Base-by-base conservation (phyloP, 2,329 filamentous ascomycete species). In the Aspergillus terreus region DNA sequence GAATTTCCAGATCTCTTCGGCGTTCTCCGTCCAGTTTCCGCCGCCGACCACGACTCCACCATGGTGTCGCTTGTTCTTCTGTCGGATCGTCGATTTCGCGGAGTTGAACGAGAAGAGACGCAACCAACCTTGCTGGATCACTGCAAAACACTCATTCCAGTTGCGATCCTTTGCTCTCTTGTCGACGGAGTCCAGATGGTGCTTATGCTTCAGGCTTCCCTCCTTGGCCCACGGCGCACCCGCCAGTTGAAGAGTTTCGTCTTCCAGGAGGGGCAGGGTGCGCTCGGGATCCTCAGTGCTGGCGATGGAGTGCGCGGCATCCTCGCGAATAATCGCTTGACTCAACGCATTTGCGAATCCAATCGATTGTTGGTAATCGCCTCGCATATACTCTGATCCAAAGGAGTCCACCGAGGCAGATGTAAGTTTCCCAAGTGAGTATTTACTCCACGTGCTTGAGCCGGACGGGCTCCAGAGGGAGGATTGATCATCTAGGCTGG, bases 201-300 rank as follows among this genome's bases (percentile, higher is more conserved):
- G 92, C 72, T 97, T 97, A 75, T 99, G 92, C 60, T 92, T 92
- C 17, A 97, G 78, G 61, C 95, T 90, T 56, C 94, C 94, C 72
- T 99, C 94, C 73, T 99, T 99, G 25, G 95, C 87, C 94, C 94
- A 99, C 0, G 94, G 94, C n/a, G 94, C 90, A 21, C 94, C 94
- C 10, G 88, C 85, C 36, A 99, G 83, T 65, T 95, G 92, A 11
- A 99, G 80, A 0, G 87, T 90, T 64, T 99, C 94, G 63, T 97
- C 94, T 63, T 96, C 92, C 0, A 97, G 82, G 9, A 96, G 76
- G 23, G 87, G 83, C 4, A 82, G 77, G 1, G 76, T 76, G 44
- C 78, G 78, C 32, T 83, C 72, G 42, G 83, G 82, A 27, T 86
- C 84, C 60, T 86, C 85, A 57, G 76, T 59, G 76, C 77, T 64